Base-by-base conservation (phyloP, 163 green algal genomes). In the Chlamydomonas reinhardtii region DNA sequence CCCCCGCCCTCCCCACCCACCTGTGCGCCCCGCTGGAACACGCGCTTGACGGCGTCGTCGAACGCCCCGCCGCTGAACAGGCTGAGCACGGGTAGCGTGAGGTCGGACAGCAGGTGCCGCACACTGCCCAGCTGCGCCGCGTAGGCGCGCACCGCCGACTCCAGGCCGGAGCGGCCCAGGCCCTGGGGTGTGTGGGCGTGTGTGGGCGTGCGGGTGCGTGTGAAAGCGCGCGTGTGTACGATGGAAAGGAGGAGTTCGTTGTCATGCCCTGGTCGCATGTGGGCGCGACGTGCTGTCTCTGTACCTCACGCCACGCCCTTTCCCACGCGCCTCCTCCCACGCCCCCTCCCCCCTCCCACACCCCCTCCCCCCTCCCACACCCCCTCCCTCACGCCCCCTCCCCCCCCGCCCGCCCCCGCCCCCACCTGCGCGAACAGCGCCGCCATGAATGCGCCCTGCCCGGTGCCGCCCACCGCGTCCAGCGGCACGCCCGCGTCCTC, bases 371-470 rank as follows among this genome's bases (percentile, higher is more conserved):
- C n/a, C n/a, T n/a, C n/a, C n/a, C n/a, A n/a, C n/a, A n/a, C n/a
- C n/a, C n/a, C n/a, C n/a, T n/a, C n/a, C n/a, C n/a, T n/a, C n/a
- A n/a, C n/a, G n/a, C n/a, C n/a, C n/a, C n/a, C n/a, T n/a, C n/a
- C n/a, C n/a, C n/a, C n/a, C n/a, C n/a, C n/a, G n/a, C n/a, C n/a
- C n/a, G n/a, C n/a, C n/a, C n/a, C n/a, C n/a, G n/a, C n/a, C n/a
- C n/a, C n/a, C 54, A 81, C 77, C 77, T 95, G 91, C 15, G 95
- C 94, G 78, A 94, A 96, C 52, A 98, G 91, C 48, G 84, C 95
- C 8, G 92, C 94, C 93, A 97, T 97, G 90, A 98, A 96, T 0
- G 95, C 94, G 35, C 95, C 95, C 90, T 98, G 94, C 39, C 83
- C 93, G 39, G 95, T 97, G 73, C 95, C 95, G 32, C 94, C 95